Evolutionary conservation across 1,139 yeast genomes (phyloP), one percentile per base, ranked within the genome.

Genomic region (Pichia kudriavzevii): DNA sequence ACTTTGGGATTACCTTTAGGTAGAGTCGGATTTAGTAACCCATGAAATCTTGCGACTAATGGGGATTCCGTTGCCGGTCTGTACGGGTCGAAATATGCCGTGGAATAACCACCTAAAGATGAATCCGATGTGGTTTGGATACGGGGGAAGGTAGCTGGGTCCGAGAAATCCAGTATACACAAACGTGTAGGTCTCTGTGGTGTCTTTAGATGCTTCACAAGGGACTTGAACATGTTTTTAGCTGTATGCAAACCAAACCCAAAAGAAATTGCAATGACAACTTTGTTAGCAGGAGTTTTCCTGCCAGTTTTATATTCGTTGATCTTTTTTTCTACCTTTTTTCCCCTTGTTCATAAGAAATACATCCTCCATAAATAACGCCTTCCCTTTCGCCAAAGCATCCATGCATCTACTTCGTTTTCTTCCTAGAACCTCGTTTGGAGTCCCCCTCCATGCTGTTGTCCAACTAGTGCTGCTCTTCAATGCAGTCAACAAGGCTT

Each of bases 371-470:
- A n/a, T n/a, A n/a, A n/a, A n/a, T n/a, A n/a, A n/a, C n/a, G n/a
- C n/a, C n/a, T n/a, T n/a, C n/a, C n/a, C n/a, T n/a, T n/a, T n/a
- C n/a, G n/a, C n/a, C n/a, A n/a, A n/a, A n/a, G n/a, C n/a, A n/a
- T n/a, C 28, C 14, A 22, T 18, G 7, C 13, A 12, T 4, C 10
- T 38, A 12, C 30, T 22, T 5, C 37, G 41, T 15, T 29, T 27
- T 22, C 28, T 40, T 2, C 43, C 43, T 11, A 29, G 22, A 3
- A 29, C 28, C 9, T 40, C 41, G 16, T 28, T 35, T 11, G 75
- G 75, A n/a, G 59, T 85, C 17, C 96, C 97, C 4, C 69, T 91
- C 28, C 84, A 80, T 53, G 69, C 83, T 24, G 97, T 96, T 8
- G 94, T 87, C 17, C 97, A 91, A 56, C 56, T 85, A 10, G 73